phyloP scores from a whole-genome alignment of 331 rosid genomes.

The Dryas integrifolia region DNA sequence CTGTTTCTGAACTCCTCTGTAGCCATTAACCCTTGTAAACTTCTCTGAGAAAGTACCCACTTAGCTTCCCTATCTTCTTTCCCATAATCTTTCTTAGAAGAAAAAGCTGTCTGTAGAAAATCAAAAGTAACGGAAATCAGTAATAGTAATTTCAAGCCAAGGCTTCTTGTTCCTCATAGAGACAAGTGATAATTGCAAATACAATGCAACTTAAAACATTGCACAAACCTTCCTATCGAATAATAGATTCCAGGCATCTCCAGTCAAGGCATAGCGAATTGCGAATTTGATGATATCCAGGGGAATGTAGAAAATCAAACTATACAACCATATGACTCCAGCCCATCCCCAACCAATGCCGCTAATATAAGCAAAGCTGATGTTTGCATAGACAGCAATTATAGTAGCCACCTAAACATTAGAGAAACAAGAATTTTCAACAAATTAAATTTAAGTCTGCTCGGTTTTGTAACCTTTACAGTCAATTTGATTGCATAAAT shows the following conservation, averaged over 20 bases:
- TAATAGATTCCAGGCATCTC: conserved; percentile 89
- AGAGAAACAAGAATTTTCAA: background rate
- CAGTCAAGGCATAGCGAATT: conserved; percentile 71
- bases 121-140: conserved; percentile 17
- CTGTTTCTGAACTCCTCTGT: conserved; percentile 34
- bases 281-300: conserved; percentile 73
- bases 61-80: conserved; percentile 70
- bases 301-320: conserved; percentile 69
- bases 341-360: conserved; percentile 97
- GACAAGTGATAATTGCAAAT: background rate
- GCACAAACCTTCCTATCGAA: conserved; percentile 70
- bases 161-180: background rate
- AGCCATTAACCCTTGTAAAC: conserved; percentile 54
- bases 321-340: conserved; percentile 79
- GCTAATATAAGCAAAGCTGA: conserved; percentile 62
- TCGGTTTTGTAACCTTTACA: background rate
- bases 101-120: conserved; percentile 68
- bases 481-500: background rate
- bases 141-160: background rate
- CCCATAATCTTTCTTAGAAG: conserved; percentile 74
- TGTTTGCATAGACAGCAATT: conserved; percentile 69
- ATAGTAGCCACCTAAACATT: conserved; percentile 68
- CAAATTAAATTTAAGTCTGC: background rate
- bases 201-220: background rate
- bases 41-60: conserved; percentile 73